A percentile compares a stretch with the other conserved stretches of the same genome.
These are phyloP conservation scores for Cercophora sp. DNA, from an alignment of 495 filamentous ascomycete genomes.

Conservation along the genomic window DNA sequence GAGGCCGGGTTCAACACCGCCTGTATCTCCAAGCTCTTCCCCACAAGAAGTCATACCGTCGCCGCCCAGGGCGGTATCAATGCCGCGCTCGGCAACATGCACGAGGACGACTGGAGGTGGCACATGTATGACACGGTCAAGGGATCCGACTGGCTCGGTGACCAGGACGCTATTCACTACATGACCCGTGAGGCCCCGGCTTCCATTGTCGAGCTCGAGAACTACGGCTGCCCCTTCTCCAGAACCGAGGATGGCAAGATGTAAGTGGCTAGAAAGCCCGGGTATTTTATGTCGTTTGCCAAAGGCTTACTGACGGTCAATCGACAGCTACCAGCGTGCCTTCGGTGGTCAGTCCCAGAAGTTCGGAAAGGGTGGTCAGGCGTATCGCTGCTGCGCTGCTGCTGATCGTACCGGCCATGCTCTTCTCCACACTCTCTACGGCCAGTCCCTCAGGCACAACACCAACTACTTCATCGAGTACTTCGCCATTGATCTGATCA, in stretches of 20 bases:
- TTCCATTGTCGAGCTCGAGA: slow-evolving; percentile 90
- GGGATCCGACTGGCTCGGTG: slow-evolving; percentile 96
- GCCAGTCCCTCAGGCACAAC: slow-evolving; percentile 93
- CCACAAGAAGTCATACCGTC: slow-evolving; percentile 91
- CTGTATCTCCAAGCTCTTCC: slow-evolving; percentile 97
- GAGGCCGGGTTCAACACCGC: slow-evolving; percentile 98
- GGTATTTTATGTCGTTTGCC: slow-evolving; percentile 5
- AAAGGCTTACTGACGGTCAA: slow-evolving; percentile 7
- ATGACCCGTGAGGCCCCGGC: slow-evolving; percentile 95
- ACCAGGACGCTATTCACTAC: slow-evolving; percentile 99
- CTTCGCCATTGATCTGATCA: slow-evolving; percentile 92
- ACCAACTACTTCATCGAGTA: slow-evolving; percentile 99
- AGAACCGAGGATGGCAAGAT: slow-evolving; percentile 96
- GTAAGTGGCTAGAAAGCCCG: slow-evolving; percentile 32
- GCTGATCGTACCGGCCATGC: slow-evolving; percentile 95
- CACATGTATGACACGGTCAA: slow-evolving; percentile 99
- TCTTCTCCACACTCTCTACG: slow-evolving; percentile 94
- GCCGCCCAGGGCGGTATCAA: slow-evolving; percentile 94
- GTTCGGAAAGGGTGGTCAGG: slow-evolving; percentile 92
- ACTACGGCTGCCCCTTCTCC: slow-evolving; percentile 97
- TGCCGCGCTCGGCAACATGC: slow-evolving; percentile 87
- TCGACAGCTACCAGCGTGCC: slow-evolving; percentile 78
- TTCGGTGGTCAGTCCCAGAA: slow-evolving; percentile 96
- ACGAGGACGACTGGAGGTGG: slow-evolving; percentile 96
- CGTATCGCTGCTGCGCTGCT: slow-evolving; percentile 91